Evolutionary conservation across 2,329 filamentous ascomycete genomes (phyloP), one percentile per base, ranked within the genome.

Genomic region (Chrysoporthe puriensis): DNA sequence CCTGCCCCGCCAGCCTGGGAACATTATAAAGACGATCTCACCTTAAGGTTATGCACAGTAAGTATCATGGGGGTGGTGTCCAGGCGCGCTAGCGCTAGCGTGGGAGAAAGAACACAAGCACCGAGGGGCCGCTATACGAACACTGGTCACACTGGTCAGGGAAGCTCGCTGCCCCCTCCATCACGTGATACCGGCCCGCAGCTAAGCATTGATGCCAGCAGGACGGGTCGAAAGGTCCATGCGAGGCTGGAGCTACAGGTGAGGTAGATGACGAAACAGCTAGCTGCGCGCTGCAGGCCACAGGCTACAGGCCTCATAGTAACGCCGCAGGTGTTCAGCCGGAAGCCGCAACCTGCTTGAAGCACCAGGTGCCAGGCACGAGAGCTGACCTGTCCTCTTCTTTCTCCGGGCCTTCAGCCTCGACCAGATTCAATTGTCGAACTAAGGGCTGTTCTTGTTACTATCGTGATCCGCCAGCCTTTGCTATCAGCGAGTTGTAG

Each of bases 251-350:
- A 61, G 26, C 42, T 61, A 48, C 59, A 21, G 40, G 16, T 18
- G 21, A 59, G 43, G 58, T 32, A 16, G 58, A 61, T 61, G 58
- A 61, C 59, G 59, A 61, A 61, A 61, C 59, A 44, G 59, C 59
- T 43, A 61, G 59, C 59, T 32, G 21, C 36, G 3, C 57, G 9
- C 36, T 59, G 44, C 21, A 18, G 42, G 43, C 59, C 14, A 61
- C 26, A 26, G 26, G 26, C 16, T 34, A 40, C 21, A 34, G 58
- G 58, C 42, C 34, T 26, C 58, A 26, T 16, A 9, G 36, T 26
- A 32, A 16, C 21, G 13, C 43, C 42, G 5, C 18, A 61, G 26
- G 59, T 46, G 21, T 32, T 9, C 42, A 60, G 36, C 11, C 13
- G 13, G 36, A 32, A 32, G n/a, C 21, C 6, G 50, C 50, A 26